Evolutionary conservation across 1,284 basidiomycete species (phyloP).

Genomic region (Microbotryum saponariae): DNA sequence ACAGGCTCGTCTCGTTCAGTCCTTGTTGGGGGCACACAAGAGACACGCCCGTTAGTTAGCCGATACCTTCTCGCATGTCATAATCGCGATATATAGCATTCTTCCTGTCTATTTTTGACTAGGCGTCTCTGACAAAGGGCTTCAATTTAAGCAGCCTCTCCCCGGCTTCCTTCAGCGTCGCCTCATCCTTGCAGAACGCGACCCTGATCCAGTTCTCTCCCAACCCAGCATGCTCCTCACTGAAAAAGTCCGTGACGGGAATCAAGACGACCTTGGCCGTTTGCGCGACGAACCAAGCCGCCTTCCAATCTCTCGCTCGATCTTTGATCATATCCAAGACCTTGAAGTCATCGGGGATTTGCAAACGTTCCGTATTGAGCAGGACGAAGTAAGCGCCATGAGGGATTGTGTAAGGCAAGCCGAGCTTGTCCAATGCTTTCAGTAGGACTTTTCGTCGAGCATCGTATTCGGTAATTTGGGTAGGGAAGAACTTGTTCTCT

Average conservation of each 20-base stretch:
- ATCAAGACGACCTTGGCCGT: constrained; percentile 77
- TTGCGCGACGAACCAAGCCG: constrained; percentile 42
- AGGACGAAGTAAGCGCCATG: constrained; percentile 86
- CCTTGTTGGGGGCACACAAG: background rate
- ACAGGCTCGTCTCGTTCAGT: background rate
- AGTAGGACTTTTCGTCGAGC: constrained; percentile 69
- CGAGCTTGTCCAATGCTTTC: constrained; percentile 72
- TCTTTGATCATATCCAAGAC: constrained; percentile 69
- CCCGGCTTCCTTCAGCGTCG: constrained; percentile 67
- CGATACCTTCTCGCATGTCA: too few species aligned
- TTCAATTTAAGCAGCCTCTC: constrained; percentile 66
- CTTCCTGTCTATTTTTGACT: background rate
- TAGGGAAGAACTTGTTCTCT: constrained; percentile 68
- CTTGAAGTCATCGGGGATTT: constrained; percentile 74
- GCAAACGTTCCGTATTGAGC: constrained; percentile 50
- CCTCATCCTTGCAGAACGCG: constrained; percentile 86
- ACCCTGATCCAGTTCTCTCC: constrained; percentile 81
- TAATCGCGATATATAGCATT: too few species aligned
- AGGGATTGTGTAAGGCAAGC: constrained; percentile 76
- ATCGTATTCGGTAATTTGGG: constrained; percentile 67
- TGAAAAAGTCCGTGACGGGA: constrained; percentile 94
- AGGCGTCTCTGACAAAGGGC: constrained; percentile 51
- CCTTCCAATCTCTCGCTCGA: constrained; percentile 81
- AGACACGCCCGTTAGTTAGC: too few species aligned
- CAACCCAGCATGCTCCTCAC: constrained; percentile 68